phyloP scores from a whole-genome alignment of 108 stramenopile genomes.

The Nitzschia sp. region DNA sequence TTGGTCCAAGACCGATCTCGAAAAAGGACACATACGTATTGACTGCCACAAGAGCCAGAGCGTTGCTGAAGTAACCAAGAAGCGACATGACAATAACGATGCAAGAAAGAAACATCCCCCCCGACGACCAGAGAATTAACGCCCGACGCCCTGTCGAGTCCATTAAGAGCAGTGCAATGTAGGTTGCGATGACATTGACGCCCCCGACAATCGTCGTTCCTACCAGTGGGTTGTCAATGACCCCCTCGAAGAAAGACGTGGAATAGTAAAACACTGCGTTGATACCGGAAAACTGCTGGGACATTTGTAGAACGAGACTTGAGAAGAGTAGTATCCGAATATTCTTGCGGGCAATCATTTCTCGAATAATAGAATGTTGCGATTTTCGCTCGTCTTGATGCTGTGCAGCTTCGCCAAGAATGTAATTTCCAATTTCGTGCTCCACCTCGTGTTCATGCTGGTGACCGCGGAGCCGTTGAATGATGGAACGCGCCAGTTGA shows the following conservation, averaged over 20 bases:
- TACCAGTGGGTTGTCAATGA: slow-evolving; percentile 87
- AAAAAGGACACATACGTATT: slow-evolving; percentile 89
- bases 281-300: slow-evolving; percentile 95
- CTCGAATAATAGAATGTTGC: slow-evolving; percentile 43
- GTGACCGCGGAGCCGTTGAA: slow-evolving; percentile 88
- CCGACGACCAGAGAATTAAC: slow-evolving; percentile 86
- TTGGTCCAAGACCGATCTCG: slow-evolving; percentile 96
- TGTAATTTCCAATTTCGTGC: slow-evolving; percentile 86
- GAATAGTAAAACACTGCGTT: slow-evolving; percentile 99
- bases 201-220: slow-evolving; percentile 89
- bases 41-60: slow-evolving; percentile 70
- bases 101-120: slow-evolving; percentile 80
- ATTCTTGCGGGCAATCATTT: slow-evolving; percentile 69
- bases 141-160: slow-evolving; percentile 81
- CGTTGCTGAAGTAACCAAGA: slow-evolving; percentile 59
- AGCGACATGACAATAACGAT: slow-evolving; percentile 65
- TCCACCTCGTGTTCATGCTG: slow-evolving; percentile 89
- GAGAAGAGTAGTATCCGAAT: slow-evolving; percentile 69
- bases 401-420: slow-evolving; percentile 60
- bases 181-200: slow-evolving; percentile 97
- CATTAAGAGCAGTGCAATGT: slow-evolving; percentile 90
- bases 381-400: slow-evolving; percentile 35
- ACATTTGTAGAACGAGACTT: slow-evolving; percentile 78
- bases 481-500: slow-evolving; percentile 77
- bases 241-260: slow-evolving; percentile 93